A percentile compares a stretch with the other conserved stretches of the same genome.
These are phyloP conservation scores for Sporothrix pallida DNA, from an alignment of 2,329 filamentous ascomycete genomes.

Conservation along the genomic window DNA sequence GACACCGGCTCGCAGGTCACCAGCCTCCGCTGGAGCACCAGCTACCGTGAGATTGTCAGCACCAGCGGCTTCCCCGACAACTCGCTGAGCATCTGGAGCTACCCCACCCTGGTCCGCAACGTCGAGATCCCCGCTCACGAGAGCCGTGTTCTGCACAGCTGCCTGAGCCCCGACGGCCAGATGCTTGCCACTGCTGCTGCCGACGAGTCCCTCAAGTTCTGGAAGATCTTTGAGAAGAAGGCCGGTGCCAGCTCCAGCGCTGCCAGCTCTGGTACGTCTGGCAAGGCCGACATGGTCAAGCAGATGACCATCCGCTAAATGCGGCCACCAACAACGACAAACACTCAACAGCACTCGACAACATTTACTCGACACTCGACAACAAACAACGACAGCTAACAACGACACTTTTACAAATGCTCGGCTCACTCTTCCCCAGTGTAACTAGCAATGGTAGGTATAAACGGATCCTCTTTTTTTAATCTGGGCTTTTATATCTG, in stretches of 20 bases:
- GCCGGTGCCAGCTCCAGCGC: conserved; percentile 71
- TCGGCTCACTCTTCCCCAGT: conserved; percentile 30
- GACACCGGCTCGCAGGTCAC: conserved; percentile 98
- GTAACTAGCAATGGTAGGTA: conserved; percentile 53
- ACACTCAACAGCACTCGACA: conserved; percentile 20
- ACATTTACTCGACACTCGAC: background rate
- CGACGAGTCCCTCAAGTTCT: conserved; percentile 98
- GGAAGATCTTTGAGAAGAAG: conserved; percentile 99
- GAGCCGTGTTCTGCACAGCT: conserved; percentile 94
- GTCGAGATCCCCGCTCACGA: conserved; percentile 98
- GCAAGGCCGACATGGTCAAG: conserved; percentile 86
- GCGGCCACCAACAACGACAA: conserved; percentile 30
- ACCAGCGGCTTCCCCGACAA: conserved; percentile 99
- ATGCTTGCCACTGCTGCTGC: conserved; percentile 96
- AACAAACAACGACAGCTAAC: conserved; percentile 18
- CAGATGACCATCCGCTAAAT: conserved; percentile 89
- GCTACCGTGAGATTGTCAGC: conserved; percentile 97
- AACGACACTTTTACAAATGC: conserved; percentile 34
- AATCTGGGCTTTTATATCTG: conserved; percentile 33
- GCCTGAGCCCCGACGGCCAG: conserved; percentile 94
- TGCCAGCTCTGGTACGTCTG: conserved; percentile 69
- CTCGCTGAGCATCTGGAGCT: conserved; percentile 98
- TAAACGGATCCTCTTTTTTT: conserved; percentile 38
- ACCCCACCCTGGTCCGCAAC: conserved; percentile 94
- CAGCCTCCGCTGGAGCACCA: conserved; percentile 92